phyloP scores from a whole-genome alignment of 2,329 filamentous ascomycete genomes.

The Epichloe brachyelytri region DNA sequence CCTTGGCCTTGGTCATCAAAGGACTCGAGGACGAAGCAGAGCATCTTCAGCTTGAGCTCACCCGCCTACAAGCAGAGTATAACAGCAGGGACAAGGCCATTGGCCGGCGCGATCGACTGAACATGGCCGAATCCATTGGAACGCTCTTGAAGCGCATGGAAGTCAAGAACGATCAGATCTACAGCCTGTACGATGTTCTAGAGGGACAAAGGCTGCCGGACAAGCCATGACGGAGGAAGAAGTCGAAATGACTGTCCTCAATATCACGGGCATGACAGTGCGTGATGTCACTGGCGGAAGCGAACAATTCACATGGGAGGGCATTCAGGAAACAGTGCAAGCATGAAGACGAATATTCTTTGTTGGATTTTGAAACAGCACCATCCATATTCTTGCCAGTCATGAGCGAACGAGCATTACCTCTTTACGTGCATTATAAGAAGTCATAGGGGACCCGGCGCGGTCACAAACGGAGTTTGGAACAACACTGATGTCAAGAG shows the following conservation, averaged over 20 bases:
- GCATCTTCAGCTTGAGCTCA: slow-evolving; percentile 61
- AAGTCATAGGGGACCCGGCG: not conserved
- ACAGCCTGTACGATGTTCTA: slow-evolving; percentile 70
- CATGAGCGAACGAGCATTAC: not conserved
- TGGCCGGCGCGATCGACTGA: slow-evolving; percentile 50
- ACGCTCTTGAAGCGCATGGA: slow-evolving; percentile 51
- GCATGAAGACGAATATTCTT: not conserved
- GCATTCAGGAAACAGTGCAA: slow-evolving; percentile 19
- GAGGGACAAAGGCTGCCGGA: slow-evolving; percentile 58
- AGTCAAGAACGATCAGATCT: slow-evolving; percentile 66
- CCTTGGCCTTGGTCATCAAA: slow-evolving; percentile 75
- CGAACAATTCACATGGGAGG: slow-evolving; percentile 30
- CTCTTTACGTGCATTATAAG: not conserved
- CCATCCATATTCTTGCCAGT: not conserved
- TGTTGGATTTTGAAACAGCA: not conserved
- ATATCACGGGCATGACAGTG: slow-evolving; percentile 35
- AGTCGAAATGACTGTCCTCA: slow-evolving; percentile 50
- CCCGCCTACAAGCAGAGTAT: slow-evolving; percentile 47
- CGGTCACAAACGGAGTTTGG: not conserved
- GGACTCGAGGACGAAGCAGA: slow-evolving; percentile 65
- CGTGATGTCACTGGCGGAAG: slow-evolving; percentile 25
- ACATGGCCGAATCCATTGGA: slow-evolving; percentile 47
- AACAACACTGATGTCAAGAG: not conserved
- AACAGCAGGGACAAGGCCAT: slow-evolving; percentile 53
- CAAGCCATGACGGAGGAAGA: slow-evolving; percentile 50